Evolutionary conservation across 345 rosid genomes (phyloP).

Genomic region (Gossypium turneri): DNA sequence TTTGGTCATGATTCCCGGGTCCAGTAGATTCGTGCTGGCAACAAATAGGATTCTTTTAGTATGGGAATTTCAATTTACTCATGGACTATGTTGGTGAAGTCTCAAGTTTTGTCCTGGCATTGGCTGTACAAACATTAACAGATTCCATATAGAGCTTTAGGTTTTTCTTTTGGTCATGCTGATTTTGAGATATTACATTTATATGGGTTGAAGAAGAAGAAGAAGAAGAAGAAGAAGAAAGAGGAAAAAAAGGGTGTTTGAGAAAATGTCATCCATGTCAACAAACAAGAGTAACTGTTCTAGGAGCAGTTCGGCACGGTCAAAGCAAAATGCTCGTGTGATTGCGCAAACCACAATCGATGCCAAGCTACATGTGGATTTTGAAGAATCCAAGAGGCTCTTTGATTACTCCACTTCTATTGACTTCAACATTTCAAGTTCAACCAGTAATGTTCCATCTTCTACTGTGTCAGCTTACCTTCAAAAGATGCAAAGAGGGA

Average conservation of each 20-base stretch:
- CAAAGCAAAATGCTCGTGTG: slow-evolving; percentile 42
- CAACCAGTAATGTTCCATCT: slow-evolving; percentile 57
- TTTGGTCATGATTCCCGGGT: slow-evolving; percentile 26
- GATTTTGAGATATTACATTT: slow-evolving; percentile 14
- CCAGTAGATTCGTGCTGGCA: slow-evolving; percentile 28
- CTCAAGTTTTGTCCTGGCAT: not conserved
- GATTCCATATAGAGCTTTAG: slow-evolving; percentile 10
- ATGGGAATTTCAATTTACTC: slow-evolving; percentile 12
- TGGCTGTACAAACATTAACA: slow-evolving; percentile 2
- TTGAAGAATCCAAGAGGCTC: slow-evolving; percentile 53
- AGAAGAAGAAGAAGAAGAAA: slow-evolving; percentile 7
- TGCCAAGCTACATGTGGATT: slow-evolving; percentile 60
- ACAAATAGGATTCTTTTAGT: slow-evolving; percentile 3
- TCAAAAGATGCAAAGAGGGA: slow-evolving; percentile 75
- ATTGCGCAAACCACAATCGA: slow-evolving; percentile 68
- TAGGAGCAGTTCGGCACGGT: slow-evolving; percentile 50
- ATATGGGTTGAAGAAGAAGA: slow-evolving; percentile 3
- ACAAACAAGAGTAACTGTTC: slow-evolving; percentile 41
- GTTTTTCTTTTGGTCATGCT: slow-evolving; percentile 3
- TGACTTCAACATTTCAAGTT: slow-evolving; percentile 45
- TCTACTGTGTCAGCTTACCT: slow-evolving; percentile 63
- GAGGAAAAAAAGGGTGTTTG: slow-evolving; percentile 15
- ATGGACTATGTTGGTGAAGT: slow-evolving; percentile 17
- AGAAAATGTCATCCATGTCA: slow-evolving; percentile 53
- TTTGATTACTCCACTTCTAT: slow-evolving; percentile 72